Base-by-base conservation (phyloP, 805 yeast genomes). In the Zygotorulaspora chibaensis region DNA sequence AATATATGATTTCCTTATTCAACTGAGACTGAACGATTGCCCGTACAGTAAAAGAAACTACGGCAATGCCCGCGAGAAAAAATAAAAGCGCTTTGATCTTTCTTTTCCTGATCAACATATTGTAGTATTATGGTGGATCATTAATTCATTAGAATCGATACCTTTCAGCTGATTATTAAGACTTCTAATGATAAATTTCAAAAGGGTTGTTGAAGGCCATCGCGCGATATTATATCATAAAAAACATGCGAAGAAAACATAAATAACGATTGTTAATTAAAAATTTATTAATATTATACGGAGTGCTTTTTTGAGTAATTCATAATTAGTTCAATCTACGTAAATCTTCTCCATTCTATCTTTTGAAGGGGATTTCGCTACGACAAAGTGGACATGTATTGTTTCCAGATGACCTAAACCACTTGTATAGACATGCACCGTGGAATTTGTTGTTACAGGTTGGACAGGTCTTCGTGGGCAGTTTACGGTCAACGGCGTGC, bases 351-450 rank as follows among this genome's bases (percentile, higher is more conserved):
- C 33, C 25, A 28, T 27, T 16, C 45, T 45, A 63, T 43, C 56
- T 56, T 43, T 62, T 58, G 26, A 64, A 59, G 28, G 66, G 59
- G 35, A 64, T 62, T 31, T 62, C 68, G 18, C 65, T 54, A 59
- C 99, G 83, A 69, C 99, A 93, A 60, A 93, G 71, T 33, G 99
- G 99, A 70, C 99, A 93, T 2, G 96, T 84, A 54, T 87, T 86
- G 45, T 87, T 77, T 34, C 93, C 95, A 11, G 96, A 86, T 55
- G 96, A 89, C 70, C 87, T 87, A 69, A 93, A 93, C 99, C 99
- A 93, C 63, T 90, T 87, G 73, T 88, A 90, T 35, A 93, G 71
- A 73, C 99, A 93, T 2, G 93, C 96, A 7, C 96, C 83, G 65
- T 93, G 99, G 73, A 90, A 93, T 63, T 85, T 87, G 72, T 93